Evolutionary conservation across 129 eudicot species (phyloP).

Genomic region (Flaveria trinervia): DNA sequence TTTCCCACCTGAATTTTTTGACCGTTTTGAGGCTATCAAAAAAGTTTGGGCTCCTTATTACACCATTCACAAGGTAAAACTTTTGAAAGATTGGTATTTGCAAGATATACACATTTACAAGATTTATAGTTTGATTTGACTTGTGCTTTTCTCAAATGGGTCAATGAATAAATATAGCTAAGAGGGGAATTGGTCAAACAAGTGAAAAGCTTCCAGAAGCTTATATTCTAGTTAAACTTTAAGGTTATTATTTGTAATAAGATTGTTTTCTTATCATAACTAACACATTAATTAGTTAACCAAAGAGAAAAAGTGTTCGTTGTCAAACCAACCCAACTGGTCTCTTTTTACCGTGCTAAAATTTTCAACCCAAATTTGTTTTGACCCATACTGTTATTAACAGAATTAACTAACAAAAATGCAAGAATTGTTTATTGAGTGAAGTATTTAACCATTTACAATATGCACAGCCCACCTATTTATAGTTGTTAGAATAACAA

Average conservation of each 20-base stretch:
- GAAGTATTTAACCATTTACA: no score
- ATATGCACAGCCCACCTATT: no score
- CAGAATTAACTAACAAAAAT: no score
- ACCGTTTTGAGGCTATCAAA: conserved; percentile 64
- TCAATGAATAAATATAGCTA: not conserved
- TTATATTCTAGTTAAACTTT: not conserved
- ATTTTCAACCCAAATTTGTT: not conserved
- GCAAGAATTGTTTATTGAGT: no score
- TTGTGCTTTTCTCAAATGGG: not conserved
- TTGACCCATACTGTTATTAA: not conserved
- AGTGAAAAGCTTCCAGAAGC: not conserved
- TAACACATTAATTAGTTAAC: not conserved
- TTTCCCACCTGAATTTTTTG: conserved; percentile 75
- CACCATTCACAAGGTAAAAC: conserved; percentile 85
- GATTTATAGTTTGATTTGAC: not conserved
- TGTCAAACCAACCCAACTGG: not conserved
- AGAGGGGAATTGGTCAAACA: not conserved
- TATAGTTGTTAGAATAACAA: no score
- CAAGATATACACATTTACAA: not conserved
- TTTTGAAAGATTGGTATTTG: not conserved
- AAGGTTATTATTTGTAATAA: not conserved
- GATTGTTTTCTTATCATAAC: not conserved
- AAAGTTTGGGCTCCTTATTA: conserved; percentile 93
- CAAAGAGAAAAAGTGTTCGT: not conserved
- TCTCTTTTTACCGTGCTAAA: not conserved